Evolutionary conservation across 2,329 filamentous ascomycete species (phyloP).

Genomic region (Grosmannia serpens): DNA sequence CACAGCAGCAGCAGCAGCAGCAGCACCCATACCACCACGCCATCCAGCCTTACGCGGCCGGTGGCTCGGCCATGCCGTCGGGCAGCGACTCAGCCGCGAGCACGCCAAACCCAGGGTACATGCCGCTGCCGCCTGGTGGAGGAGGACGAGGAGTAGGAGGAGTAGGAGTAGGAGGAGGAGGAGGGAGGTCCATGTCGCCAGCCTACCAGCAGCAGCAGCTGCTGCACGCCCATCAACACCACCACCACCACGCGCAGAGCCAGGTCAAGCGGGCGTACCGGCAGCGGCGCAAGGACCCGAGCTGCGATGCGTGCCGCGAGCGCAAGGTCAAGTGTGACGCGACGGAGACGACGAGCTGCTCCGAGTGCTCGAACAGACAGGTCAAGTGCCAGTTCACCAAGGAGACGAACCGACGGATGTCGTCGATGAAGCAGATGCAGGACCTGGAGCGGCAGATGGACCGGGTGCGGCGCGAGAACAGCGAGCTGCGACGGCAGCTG

Average conservation of each 20-base stretch:
- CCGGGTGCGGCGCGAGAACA: constrained; percentile 68
- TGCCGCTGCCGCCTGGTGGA: constrained; percentile 4
- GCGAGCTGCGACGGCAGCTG: constrained; percentile 56
- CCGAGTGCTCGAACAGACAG: constrained; percentile 90
- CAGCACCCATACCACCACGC: constrained; percentile 2
- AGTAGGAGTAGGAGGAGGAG: neutral
- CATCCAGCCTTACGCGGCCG: constrained; percentile 37
- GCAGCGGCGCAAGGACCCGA: constrained; percentile 90
- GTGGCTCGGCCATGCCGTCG: constrained; percentile 39
- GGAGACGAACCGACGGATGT: constrained; percentile 97
- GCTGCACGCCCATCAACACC: neutral
- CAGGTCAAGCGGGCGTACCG: constrained; percentile 93
- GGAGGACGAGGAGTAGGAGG: neutral
- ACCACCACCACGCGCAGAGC: constrained; percentile 34
- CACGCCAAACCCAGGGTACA: constrained; percentile 37
- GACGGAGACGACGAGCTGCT: constrained; percentile 91
- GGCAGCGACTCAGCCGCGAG: constrained; percentile 45
- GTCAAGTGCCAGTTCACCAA: constrained; percentile 99
- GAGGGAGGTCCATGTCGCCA: neutral
- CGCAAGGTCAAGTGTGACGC: constrained; percentile 84
- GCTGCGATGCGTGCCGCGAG: constrained; percentile 92
- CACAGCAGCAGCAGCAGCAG: neutral
- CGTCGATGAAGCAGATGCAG: constrained; percentile 97
- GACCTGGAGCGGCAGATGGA: constrained; percentile 89
- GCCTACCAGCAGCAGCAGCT: neutral